phyloP scores from a whole-genome alignment of 2,329 filamentous ascomycete genomes.

The Alternaria incomplexa region DNA sequence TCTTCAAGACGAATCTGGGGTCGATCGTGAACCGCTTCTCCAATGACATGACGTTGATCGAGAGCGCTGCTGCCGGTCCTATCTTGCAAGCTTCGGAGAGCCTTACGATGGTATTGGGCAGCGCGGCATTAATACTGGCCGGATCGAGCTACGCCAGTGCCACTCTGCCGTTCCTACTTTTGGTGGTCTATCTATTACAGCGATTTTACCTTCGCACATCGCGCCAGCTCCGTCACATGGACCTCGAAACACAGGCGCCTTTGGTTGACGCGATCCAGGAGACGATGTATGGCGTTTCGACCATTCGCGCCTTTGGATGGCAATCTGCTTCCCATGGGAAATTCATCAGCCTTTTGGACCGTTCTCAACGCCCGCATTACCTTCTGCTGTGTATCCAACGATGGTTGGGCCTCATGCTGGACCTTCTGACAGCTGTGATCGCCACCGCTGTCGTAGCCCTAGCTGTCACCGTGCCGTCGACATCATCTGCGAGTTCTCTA shows the following conservation, averaged over 20 bases:
- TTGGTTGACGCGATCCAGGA: constrained; percentile 59
- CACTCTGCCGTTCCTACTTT: not conserved
- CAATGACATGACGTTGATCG: not conserved
- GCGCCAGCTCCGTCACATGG: constrained; percentile 55
- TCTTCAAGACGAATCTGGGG: not conserved
- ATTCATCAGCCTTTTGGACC: constrained; percentile 40
- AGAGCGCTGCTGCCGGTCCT: not conserved
- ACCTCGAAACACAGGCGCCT: constrained; percentile 57
- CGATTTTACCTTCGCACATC: constrained; percentile 53
- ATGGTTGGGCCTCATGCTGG: constrained; percentile 48
- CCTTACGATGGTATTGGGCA: not conserved
- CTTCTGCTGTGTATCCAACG: constrained; percentile 50
- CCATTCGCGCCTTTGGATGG: constrained; percentile 54
- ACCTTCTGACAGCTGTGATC: constrained; percentile 12
- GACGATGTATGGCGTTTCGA: constrained; percentile 53
- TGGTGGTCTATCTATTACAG: constrained; percentile 43
- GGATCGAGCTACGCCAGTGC: not conserved
- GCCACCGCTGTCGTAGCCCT: constrained; percentile 36
- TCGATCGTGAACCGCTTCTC: not conserved
- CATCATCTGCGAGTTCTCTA: constrained; percentile 20
- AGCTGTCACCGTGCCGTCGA: constrained; percentile 38
- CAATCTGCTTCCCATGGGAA: constrained; percentile 9
- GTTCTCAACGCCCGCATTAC: constrained; percentile 49
- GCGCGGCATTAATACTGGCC: constrained; percentile 15
- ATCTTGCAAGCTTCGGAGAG: not conserved